phyloP scores from a whole-genome alignment of 1,139 yeast genomes.

The Yamadazyma sp. region DNA sequence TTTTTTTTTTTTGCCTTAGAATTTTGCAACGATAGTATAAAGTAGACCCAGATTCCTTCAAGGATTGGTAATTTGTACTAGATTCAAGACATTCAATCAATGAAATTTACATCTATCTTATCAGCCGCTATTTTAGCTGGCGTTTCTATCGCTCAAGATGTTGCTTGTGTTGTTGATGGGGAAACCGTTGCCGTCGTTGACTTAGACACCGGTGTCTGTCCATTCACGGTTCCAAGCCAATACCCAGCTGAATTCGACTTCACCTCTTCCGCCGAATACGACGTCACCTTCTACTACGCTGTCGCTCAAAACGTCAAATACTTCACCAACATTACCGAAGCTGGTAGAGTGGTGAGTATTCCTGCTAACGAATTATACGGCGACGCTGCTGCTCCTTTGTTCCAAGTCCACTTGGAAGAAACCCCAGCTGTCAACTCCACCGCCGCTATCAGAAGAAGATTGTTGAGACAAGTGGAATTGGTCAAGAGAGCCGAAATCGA shows the following conservation, averaged over 20 bases:
- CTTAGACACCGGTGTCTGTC: conserved; percentile 43
- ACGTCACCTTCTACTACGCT: conserved; percentile 39
- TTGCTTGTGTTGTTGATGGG: conserved; percentile 41
- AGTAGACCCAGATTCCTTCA: neutral
- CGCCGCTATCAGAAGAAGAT: conserved; percentile 45
- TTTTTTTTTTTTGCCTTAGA: conserved; percentile 2
- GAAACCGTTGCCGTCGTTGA: conserved; percentile 35
- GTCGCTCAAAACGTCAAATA: conserved; percentile 22
- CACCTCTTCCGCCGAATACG: conserved; percentile 32
- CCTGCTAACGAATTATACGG: conserved; percentile 35
- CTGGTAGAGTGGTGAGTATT: conserved; percentile 34
- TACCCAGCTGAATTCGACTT: conserved; percentile 30
- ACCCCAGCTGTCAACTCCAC: conserved; percentile 41
- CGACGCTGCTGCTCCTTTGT: conserved; percentile 24
- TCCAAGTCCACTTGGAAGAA: conserved; percentile 29
- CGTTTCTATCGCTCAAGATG: conserved; percentile 28
- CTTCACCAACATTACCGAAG: conserved; percentile 37
- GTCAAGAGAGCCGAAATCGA: conserved; percentile 19
- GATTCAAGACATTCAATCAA: conserved; percentile 1
- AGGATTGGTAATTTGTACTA: neutral
- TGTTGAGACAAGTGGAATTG: conserved; percentile 17
- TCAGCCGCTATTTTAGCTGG: conserved; percentile 22
- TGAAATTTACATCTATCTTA: conserved; percentile 16
- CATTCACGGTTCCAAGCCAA: conserved; percentile 33
- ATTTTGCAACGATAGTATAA: conserved; percentile 2